Conservation (phyloP, 2,329 filamentous ascomycete species). For the Colletotrichum tropicale region DNA sequence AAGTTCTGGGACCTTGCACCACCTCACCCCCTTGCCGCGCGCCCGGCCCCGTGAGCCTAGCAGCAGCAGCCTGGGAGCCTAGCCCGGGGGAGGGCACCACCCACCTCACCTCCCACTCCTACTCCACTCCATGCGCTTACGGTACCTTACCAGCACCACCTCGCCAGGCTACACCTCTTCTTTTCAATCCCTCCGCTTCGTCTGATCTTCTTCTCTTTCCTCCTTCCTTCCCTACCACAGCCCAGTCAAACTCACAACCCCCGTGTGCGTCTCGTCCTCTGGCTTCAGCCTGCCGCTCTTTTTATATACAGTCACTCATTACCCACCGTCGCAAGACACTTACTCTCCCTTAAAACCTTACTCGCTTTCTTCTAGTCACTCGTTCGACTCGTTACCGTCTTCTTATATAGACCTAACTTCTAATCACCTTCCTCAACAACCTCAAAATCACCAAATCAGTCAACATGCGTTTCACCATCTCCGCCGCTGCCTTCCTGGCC, state of each 20-base stretch:
- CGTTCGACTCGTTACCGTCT: constrained; percentile 7
- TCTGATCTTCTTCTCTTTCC: constrained; percentile 12
- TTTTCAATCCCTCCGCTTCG: constrained; percentile 13
- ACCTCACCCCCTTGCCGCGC: constrained; percentile 17
- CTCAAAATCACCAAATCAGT: constrained; percentile 20
- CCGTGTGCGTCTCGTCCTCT: constrained; percentile 13
- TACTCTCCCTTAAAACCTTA: neutral
- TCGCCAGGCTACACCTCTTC: constrained; percentile 15
- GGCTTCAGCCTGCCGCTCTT: constrained; percentile 21
- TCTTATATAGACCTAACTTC: constrained; percentile 9
- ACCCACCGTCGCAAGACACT: constrained; percentile 13
- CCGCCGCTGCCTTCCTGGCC: constrained; percentile 55
- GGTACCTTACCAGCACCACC: neutral
- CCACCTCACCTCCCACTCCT: neutral
- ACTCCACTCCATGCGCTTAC: neutral
- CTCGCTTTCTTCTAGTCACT: constrained; percentile 16
- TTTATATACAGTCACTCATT: constrained; percentile 22
- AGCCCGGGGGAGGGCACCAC: neutral
- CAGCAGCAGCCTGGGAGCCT: neutral
- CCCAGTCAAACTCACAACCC: neutral
- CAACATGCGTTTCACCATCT: constrained; percentile 61
- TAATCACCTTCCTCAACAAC: constrained; percentile 15
- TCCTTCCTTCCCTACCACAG: constrained; percentile 10
- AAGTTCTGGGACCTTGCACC: neutral
- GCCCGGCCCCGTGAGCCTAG: constrained; percentile 16